These are phyloP conservation scores for Raffaelea albimanens DNA, from an alignment of 2,329 filamentous ascomycete species.

Conservation along the genomic window DNA sequence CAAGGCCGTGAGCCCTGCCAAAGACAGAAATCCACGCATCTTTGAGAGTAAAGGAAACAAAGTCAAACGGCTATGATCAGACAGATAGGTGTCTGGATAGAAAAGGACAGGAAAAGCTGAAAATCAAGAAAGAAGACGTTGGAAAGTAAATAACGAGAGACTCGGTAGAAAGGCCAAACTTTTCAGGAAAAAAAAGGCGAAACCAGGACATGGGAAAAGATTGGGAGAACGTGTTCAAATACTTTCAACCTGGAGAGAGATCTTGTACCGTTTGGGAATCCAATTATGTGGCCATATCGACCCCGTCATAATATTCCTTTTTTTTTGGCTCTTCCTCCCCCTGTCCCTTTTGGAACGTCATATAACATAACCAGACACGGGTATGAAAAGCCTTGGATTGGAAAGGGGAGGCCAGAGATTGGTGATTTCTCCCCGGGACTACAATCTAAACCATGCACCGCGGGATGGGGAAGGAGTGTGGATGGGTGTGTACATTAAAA, in stretches of 20 bases:
- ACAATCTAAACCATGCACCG: too few species aligned
- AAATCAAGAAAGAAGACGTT: too few species aligned
- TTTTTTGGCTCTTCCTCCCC: not conserved
- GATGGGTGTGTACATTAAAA: too few species aligned
- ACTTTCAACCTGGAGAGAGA: not conserved
- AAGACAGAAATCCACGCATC: constrained; percentile 8
- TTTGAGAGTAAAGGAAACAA: too few species aligned
- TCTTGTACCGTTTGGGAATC: too few species aligned
- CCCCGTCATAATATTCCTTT: too few species aligned
- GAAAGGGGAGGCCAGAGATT: constrained; percentile 4
- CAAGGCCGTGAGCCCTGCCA: constrained; percentile 5
- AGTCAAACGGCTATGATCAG: not conserved
- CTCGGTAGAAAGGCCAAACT: not conserved
- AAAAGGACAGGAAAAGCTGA: not conserved
- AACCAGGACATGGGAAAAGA: not conserved
- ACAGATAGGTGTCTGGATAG: not conserved
- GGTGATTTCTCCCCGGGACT: not conserved
- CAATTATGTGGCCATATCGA: not conserved
- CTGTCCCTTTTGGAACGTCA: not conserved
- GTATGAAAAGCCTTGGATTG: constrained; percentile 5
- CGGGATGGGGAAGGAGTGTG: too few species aligned
- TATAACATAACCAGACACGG: constrained; percentile 1
- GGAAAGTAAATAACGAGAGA: not conserved
- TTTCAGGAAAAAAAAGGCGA: not conserved
- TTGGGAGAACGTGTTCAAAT: too few species aligned